Percentiles rank a stretch among this genome's conserved stretches.
Conservation (phyloP, 768 basidiomycete genomes). For the Kwoniella dendrophila region DNA sequence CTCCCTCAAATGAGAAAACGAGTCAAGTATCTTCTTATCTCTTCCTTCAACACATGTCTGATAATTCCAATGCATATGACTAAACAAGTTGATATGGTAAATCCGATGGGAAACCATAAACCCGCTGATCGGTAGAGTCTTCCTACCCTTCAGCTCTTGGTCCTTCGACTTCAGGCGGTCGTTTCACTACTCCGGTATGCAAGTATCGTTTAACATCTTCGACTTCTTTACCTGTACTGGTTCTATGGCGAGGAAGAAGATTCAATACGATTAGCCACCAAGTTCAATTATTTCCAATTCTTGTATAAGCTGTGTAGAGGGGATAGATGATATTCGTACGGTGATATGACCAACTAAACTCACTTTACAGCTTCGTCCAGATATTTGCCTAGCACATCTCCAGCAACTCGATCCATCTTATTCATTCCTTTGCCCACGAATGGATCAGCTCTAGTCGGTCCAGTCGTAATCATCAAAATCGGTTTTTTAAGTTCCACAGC, state of each 20-base stretch:
- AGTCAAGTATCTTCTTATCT: too few relatives aligned
- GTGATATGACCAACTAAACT: constrained; percentile 14
- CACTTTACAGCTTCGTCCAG: constrained; percentile 49
- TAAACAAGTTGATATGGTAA: too few relatives aligned
- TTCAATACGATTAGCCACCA: constrained; percentile 19
- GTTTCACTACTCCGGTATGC: constrained; percentile 45
- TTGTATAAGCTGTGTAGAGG: neutral
- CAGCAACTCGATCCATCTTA: constrained; percentile 76
- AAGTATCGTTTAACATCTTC: constrained; percentile 39
- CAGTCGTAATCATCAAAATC: constrained; percentile 79
- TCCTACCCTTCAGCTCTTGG: constrained; percentile 48
- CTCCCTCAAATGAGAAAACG: too few relatives aligned
- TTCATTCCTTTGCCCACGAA: constrained; percentile 64
- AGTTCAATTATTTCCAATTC: neutral
- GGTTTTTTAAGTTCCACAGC: constrained; percentile 75
- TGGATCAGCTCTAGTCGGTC: constrained; percentile 81
- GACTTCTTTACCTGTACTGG: constrained; percentile 40
- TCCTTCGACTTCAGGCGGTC: constrained; percentile 50
- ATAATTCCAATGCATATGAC: constrained; percentile 1
- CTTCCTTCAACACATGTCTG: too few relatives aligned
- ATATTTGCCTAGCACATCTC: constrained; percentile 71
- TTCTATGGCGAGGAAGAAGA: constrained; percentile 24
- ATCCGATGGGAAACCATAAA: too few relatives aligned
- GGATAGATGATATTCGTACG: neutral
- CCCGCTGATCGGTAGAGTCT: too few relatives aligned